Conservation (phyloP, 2,329 filamentous ascomycete genomes). For the Myriosclerotinia curreyana region DNA sequence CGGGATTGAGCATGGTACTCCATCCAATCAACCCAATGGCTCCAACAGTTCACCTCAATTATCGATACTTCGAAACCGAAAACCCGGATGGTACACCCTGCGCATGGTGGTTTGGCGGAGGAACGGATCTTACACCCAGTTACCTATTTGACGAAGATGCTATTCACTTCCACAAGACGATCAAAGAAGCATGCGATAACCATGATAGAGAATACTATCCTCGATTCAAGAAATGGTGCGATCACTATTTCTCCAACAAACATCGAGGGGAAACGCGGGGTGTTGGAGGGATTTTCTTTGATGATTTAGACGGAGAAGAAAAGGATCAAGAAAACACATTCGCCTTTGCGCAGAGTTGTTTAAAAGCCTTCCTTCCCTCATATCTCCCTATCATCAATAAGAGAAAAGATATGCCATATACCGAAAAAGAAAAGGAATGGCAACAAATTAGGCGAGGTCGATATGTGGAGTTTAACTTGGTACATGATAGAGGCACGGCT, state of each 20-base stretch:
- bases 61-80: constrained; percentile 96
- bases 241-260: constrained; percentile 94
- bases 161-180: constrained; percentile 90
- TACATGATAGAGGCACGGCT: constrained; percentile 91
- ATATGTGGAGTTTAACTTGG: constrained; percentile 98
- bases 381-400: constrained; percentile 87
- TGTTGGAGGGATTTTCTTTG: constrained; percentile 96
- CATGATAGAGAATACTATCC: constrained; percentile 92
- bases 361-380: constrained; percentile 82
- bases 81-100: constrained; percentile 76
- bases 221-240: constrained; percentile 96
- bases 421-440: constrained; percentile 85
- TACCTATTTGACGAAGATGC: constrained; percentile 98
- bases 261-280: constrained; percentile 85
- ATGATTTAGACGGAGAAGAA: constrained; percentile 85
- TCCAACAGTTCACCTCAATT: constrained; percentile 96
- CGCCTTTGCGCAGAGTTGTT: constrained; percentile 79
- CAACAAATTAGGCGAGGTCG: constrained; percentile 91
- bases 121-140: constrained; percentile 85
- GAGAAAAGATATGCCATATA: constrained; percentile 89
- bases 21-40: constrained; percentile 96
- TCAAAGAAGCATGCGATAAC: constrained; percentile 89
- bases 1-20: constrained; percentile 86
- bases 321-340: constrained; percentile 89
- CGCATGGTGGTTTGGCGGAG: constrained; percentile 98